Conservation (phyloP, 139 green algal genomes). For the Chlamydomonas sphaeroides region DNA sequence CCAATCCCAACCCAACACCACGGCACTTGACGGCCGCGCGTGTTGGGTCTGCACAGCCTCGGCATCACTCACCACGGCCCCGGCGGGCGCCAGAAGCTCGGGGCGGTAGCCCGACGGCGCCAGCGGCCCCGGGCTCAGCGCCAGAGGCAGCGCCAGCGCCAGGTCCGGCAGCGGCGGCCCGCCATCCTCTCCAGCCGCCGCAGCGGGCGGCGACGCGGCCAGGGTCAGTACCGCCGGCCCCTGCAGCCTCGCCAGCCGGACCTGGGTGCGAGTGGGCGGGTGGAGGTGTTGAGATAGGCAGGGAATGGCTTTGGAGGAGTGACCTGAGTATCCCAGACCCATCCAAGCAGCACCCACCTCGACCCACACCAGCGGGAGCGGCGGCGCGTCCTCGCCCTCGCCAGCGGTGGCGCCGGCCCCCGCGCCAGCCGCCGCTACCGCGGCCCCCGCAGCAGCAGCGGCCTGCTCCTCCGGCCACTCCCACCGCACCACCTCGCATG, state of each 20-base stretch:
- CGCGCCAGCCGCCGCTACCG: background rate
- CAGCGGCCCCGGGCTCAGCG: background rate
- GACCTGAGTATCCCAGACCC: too few species aligned
- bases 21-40: background rate
- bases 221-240: too few species aligned
- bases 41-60: background rate
- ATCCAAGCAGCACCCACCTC: too few species aligned
- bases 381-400: too few species aligned
- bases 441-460: background rate
- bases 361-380: too few species aligned
- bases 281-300: too few species aligned
- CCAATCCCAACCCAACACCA: too few species aligned
- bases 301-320: too few species aligned
- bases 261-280: too few species aligned
- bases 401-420: background rate
- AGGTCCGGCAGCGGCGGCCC: background rate
- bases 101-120: constrained; percentile 1
- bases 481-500: constrained; percentile 6
- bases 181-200: too few species aligned
- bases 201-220: too few species aligned
- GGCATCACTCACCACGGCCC: background rate
- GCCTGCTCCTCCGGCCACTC: background rate
- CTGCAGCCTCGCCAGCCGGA: too few species aligned
- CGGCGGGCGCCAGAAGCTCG: background rate
- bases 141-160: background rate